A percentile compares a stretch with the other conserved stretches of the same genome.
phyloP scores from a whole-genome alignment of 139 green algal species.

The Medakamo hakoo region DNA sequence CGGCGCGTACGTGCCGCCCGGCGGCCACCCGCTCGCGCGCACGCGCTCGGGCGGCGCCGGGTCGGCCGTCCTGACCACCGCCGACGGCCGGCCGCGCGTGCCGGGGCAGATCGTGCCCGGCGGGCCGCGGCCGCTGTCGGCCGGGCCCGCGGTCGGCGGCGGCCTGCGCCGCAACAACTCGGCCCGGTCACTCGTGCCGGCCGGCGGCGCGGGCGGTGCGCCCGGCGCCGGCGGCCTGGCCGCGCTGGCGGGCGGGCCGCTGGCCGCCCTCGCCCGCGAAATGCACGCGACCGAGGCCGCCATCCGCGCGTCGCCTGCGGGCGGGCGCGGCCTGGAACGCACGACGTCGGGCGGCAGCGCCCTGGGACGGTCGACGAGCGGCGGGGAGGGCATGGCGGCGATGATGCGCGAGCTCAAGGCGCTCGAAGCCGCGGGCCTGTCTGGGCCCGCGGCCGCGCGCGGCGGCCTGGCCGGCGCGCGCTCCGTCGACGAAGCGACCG shows the following conservation, averaged over 20 bases:
- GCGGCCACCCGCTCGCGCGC: not conserved
- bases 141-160: too few species aligned
- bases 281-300: not conserved
- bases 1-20: not conserved
- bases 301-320: not conserved
- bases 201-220: too few species aligned
- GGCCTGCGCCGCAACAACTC: not conserved
- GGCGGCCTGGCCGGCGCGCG: not conserved
- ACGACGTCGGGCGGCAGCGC: not conserved
- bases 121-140: too few species aligned
- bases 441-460: too few species aligned
- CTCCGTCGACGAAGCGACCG: not conserved
- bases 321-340: not conserved
- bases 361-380: not conserved
- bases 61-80: too few species aligned
- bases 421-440: not conserved
- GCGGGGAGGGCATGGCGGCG: not conserved
- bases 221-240: not conserved
- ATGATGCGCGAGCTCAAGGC: not conserved
- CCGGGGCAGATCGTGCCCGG: not conserved
- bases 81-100: too few species aligned
- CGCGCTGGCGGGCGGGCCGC: not conserved
- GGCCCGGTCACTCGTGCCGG: not conserved
- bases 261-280: not conserved
- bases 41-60: not conserved